Base-by-base conservation (phyloP, 441 rosid genomes). In the Arabidopsis lyrata region DNA sequence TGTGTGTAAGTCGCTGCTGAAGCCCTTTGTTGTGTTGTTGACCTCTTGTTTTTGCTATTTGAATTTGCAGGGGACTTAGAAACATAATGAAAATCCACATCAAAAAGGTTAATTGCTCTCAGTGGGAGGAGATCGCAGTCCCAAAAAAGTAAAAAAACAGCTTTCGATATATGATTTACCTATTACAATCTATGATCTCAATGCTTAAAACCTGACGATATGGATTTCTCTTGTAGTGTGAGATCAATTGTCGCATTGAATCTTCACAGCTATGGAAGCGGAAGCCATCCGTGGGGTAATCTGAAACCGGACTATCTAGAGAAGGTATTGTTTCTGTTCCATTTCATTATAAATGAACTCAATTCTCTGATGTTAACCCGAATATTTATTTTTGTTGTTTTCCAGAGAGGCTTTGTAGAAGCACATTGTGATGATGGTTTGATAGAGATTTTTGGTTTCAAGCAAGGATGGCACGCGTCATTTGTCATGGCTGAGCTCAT, bases 391-490 rank as follows among this genome's bases (percentile, higher is more conserved):
- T 13, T 6, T 8, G 0, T 8, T 0, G 47, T 6, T 58, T 52
- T 53, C 13, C 79, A 95, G 99, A 90, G 80, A 79, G 98, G 98
- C 48, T 93, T 95, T 78, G 96, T 95, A 34, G 92, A 91, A 80
- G 97, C 99, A 18, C 92, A 90, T 70, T 86, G 81, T 59, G 97
- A 90, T 76, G 99, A 95, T 76, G 98, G 99, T 74, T 89, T 95
- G 56, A 83, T 95, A 47, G 99, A 95, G 81, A 88, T 95, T 38
- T 95, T 93, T 34, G 98, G 97, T 15, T 82, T 95, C 64, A 95
- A 95, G 85, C 99, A 95, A 67, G 99, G 91, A 63, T 95, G 99
- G 99, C 99, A 95, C 71, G 98, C 99, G 18, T 93, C 98, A 18
- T 91, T 95, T 64, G 98, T 95, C 18, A 95, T 95, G 99, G 96